Evolutionary conservation across 2,329 filamentous ascomycete species (phyloP).

Genomic region (Ophiocordyceps unilateralis): DNA sequence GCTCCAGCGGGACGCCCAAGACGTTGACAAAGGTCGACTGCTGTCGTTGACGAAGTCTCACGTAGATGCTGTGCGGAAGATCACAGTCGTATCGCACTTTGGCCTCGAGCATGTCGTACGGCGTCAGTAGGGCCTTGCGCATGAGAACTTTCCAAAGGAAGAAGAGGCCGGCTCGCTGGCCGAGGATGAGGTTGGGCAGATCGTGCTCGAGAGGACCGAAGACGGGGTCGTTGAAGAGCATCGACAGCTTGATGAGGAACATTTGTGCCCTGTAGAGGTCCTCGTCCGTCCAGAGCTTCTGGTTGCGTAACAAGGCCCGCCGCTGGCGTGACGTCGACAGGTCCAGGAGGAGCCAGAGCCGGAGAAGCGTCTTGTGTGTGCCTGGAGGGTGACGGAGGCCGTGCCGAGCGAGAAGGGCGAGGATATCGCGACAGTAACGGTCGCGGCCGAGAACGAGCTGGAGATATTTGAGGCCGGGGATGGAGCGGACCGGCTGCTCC

Average conservation of each 20-base stretch:
- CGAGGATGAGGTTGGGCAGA: conserved; percentile 40
- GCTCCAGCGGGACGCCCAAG: conserved; percentile 30
- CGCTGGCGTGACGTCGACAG: conserved; percentile 39
- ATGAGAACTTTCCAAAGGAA: conserved; percentile 44
- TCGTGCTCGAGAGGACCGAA: conserved; percentile 30
- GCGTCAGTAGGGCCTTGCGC: conserved; percentile 29
- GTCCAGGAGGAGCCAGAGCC: conserved; percentile 61
- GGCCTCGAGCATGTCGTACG: conserved; percentile 35
- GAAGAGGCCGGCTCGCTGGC: conserved; percentile 32
- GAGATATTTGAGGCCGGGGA: conserved; percentile 51
- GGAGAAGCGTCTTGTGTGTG: conserved; percentile 33
- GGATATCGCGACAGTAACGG: conserved; percentile 39
- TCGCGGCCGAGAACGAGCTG: conserved; percentile 46
- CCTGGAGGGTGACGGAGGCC: conserved; percentile 37
- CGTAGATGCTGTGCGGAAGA: conserved; percentile 14
- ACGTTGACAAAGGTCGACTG: conserved; percentile 12
- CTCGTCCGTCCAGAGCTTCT: conserved; percentile 33
- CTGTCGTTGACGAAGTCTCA: conserved; percentile 1
- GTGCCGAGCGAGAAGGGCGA: conserved; percentile 38
- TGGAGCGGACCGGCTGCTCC: conserved; percentile 21
- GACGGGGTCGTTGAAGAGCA: conserved; percentile 49
- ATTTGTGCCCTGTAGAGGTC: conserved; percentile 45
- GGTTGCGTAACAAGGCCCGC: conserved; percentile 33
- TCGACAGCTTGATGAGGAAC: conserved; percentile 55
- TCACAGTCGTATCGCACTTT: conserved; percentile 40